Percentiles rank a stretch among this genome's conserved stretches.
These are phyloP conservation scores for Trametes cubensis DNA, from an alignment of 768 basidiomycete genomes.

Conservation along the genomic window DNA sequence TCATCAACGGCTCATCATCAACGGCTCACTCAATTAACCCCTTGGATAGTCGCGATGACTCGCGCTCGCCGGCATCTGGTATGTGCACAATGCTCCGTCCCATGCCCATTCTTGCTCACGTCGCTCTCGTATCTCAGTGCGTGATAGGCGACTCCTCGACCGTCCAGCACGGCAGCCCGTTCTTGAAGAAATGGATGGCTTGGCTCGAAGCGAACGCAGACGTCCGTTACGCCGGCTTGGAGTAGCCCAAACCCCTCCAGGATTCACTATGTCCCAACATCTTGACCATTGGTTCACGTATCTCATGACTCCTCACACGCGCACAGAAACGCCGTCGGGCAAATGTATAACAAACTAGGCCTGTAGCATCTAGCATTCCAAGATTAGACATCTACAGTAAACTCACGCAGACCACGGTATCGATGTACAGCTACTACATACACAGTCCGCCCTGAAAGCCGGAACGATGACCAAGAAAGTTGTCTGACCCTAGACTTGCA, in stretches of 20 bases:
- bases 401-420: neutral
- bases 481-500: neutral
- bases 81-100: conserved; percentile 33
- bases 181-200: conserved; percentile 85
- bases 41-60: conserved; percentile 79
- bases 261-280: neutral
- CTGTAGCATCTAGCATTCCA: conserved; percentile 14
- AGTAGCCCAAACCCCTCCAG: conserved; percentile 35
- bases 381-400: conserved; percentile 19
- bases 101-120: neutral
- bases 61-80: conserved; percentile 87
- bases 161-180: conserved; percentile 79
- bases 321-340: neutral
- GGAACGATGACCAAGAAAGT: neutral
- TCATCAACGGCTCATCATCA: neutral
- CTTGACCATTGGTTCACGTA: too few relatives aligned
- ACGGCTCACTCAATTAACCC: too few relatives aligned
- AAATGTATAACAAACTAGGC: neutral
- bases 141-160: conserved; percentile 94
- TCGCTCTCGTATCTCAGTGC: conserved; percentile 52
- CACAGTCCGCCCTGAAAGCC: neutral
- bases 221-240: conserved; percentile 79
- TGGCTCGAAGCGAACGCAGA: conserved; percentile 93
- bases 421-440: conserved; percentile 12
- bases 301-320: too few relatives aligned